These are phyloP conservation scores for Mucor circinelloides DNA, from an alignment of 371 early-diverging fungal genomes.

Conservation along the genomic window DNA sequence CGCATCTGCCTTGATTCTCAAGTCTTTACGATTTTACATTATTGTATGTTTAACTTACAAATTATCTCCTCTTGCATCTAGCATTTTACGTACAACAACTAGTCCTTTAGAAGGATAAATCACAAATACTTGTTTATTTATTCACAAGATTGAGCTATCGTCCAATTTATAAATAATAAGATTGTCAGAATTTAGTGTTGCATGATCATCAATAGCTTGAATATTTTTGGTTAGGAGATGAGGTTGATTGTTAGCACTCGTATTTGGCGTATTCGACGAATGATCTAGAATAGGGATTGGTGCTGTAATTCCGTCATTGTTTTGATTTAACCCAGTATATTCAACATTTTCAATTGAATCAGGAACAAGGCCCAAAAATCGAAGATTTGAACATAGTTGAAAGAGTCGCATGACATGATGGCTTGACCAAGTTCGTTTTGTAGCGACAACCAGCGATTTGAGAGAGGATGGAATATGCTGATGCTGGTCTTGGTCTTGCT, in stretches of 20 bases:
- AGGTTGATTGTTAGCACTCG: not conserved
- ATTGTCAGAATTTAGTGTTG: conserved; percentile 4
- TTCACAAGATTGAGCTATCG: not conserved
- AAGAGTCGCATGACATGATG: conserved; percentile 31
- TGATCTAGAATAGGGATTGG: not conserved
- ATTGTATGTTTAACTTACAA: no score
- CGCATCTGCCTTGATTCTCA: no score
- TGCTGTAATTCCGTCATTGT: not conserved
- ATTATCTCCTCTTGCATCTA: no score
- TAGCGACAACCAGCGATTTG: conserved; percentile 29
- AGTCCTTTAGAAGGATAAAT: no score
- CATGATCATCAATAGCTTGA: conserved; percentile 5
- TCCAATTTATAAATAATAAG: conserved; percentile 1
- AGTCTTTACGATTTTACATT: no score
- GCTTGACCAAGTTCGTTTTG: conserved; percentile 41
- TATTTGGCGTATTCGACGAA: not conserved
- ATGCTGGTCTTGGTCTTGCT: not conserved
- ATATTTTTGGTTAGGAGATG: not conserved
- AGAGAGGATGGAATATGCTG: conserved; percentile 5
- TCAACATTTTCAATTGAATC: conserved; percentile 4
- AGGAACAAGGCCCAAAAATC: conserved; percentile 31
- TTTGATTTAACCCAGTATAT: not conserved
- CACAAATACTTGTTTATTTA: no score
- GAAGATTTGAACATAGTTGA: conserved; percentile 27
- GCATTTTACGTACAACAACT: no score